A percentile compares a stretch with the other conserved stretches of the same genome.
phyloP scores from a whole-genome alignment of 2,329 filamentous ascomycete genomes.

The Hymenoscyphus infarciens region DNA sequence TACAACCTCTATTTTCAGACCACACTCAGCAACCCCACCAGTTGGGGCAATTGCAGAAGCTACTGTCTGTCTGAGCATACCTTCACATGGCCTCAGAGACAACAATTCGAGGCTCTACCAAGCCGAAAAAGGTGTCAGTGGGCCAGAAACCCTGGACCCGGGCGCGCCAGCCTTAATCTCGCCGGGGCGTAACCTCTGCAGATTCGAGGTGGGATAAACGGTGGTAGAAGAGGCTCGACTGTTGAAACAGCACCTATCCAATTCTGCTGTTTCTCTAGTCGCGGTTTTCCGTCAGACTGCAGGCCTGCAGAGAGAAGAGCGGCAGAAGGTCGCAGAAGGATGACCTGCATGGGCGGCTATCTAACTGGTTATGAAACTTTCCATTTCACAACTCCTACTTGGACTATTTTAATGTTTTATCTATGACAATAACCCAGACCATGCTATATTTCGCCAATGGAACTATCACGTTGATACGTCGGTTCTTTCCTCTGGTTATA shows the following conservation, averaged over 20 bases:
- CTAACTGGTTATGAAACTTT: not conserved
- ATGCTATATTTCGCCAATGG: not conserved
- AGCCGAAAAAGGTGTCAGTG: not conserved
- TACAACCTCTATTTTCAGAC: not conserved
- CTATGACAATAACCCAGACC: not conserved
- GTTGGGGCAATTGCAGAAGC: not conserved
- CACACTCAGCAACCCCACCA: not conserved
- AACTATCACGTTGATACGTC: too few species aligned
- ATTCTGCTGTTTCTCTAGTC: not conserved
- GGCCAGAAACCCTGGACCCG: not conserved
- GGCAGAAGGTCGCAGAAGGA: not conserved
- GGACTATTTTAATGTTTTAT: not conserved
- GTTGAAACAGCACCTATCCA: not conserved
- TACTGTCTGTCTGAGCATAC: not conserved
- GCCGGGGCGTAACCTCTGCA: not conserved
- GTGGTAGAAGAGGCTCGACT: not conserved
- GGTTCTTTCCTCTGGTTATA: not conserved
- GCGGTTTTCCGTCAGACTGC: not conserved
- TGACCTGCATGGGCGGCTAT: not conserved
- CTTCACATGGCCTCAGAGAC: not conserved
- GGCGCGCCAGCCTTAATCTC: not conserved
- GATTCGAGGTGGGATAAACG: not conserved
- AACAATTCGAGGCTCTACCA: not conserved
- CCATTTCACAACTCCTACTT: not conserved
- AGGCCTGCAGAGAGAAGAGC: not conserved